Evolutionary conservation across 2,329 filamentous ascomycete species (phyloP), one percentile per base, ranked within the genome.

Genomic region (Lizonia empirigonia): DNA sequence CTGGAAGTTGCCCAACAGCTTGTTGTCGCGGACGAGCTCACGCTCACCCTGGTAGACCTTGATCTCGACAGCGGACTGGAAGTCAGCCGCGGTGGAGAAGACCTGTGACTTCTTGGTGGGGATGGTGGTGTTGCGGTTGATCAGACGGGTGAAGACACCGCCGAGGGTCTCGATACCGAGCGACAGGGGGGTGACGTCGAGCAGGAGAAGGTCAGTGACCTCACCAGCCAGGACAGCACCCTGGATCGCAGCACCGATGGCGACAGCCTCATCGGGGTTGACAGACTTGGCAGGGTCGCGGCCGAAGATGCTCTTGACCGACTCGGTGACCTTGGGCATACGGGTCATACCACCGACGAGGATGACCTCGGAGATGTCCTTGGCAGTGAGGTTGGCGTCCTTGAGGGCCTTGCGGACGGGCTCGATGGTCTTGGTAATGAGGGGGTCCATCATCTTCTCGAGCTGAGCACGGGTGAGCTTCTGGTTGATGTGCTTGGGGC

Each of bases 21-120:
- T 97, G 89, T 97, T 97, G 82, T 97, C 93, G 74, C 87, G 88
- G 76, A 97, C 92, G 59, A 97, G 91, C 83, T 97, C 92, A 90
- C 93, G 93, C 85, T 97, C 93, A 83, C 93, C 93, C 87, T 97
- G 92, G 89, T 87, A 97, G 60, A 97, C 93, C 89, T 97, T 97
- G 84, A 97, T 97, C 83, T 97, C 92, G 72, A 97, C 93, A 65
- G 92, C 93, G 59, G 90, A 96, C 84, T 97, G 93, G 89, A 95
- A 96, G 77, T 97, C 93, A 64, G 93, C 92, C 46, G 92, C 92
- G 42, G 93, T 97, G 49, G 92, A 97, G 86, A 97, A 97, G 73
- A 92, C 87, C 81, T 97, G 91, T 10, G 92, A 97, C 83, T 97
- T 97, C 88, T 97, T 97, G 80, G 93, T 97, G 50, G 93, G 93